Conservation (phyloP, 2,329 filamentous ascomycete genomes). For the Orbilia oligospora region DNA sequence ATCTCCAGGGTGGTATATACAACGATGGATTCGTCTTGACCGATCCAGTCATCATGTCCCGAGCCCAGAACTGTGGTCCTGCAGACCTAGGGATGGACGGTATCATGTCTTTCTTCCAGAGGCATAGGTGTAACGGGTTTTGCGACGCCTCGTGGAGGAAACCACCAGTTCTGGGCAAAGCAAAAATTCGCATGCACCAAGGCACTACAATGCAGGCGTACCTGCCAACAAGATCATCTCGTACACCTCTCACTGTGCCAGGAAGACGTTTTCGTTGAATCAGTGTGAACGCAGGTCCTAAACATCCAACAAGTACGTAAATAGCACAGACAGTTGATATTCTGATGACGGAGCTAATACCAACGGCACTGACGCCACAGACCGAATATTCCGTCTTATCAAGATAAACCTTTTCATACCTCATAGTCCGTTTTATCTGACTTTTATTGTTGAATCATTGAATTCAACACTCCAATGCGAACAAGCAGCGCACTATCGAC, state of each 20-base stretch:
- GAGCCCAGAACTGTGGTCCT: constrained; percentile 66
- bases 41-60: constrained; percentile 69
- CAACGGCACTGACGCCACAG: no score
- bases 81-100: constrained; percentile 67
- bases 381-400: no score
- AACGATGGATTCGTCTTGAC: constrained; percentile 66
- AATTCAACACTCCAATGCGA: no score
- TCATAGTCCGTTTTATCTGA: no score
- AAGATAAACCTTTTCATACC: no score
- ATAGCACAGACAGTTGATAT: no score
- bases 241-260: constrained; percentile 4
- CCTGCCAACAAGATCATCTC: constrained; percentile 1
- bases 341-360: no score
- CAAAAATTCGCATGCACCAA: constrained; percentile 19
- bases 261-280: not conserved
- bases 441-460: no score
- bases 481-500: no score
- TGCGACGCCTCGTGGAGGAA: constrained; percentile 62
- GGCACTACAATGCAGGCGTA: constrained; percentile 36
- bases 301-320: no score
- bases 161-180: constrained; percentile 24
- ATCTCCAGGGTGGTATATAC: constrained; percentile 69
- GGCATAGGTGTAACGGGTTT: constrained; percentile 66
- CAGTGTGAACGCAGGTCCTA: no score
- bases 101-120: constrained; percentile 68